Conservation (phyloP, 441 rosid genomes). For the Jatropha multifida region DNA sequence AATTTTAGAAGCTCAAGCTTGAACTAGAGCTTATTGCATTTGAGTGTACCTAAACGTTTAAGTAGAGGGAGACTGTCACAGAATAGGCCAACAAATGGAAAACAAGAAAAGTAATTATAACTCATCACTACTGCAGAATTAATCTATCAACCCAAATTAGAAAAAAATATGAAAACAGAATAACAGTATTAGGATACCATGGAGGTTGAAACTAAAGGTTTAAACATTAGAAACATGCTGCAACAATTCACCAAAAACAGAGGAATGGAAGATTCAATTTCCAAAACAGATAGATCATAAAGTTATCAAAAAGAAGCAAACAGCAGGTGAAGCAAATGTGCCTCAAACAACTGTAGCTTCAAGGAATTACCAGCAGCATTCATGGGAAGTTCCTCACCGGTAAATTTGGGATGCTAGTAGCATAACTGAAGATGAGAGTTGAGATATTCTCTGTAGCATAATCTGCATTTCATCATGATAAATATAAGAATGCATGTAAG, state of each 20-base stretch:
- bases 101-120: background rate
- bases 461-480: conserved; percentile 45
- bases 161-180: background rate
- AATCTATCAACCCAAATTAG: background rate
- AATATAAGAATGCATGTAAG: conserved; percentile 22
- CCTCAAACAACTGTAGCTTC: conserved; percentile 31
- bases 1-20: background rate
- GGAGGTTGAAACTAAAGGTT: background rate
- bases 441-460: conserved; percentile 45
- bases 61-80: background rate
- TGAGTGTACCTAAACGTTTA: background rate
- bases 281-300: background rate
- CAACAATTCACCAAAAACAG: background rate
- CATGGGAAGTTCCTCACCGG: conserved; percentile 76
- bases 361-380: conserved; percentile 41
- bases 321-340: conserved; percentile 24
- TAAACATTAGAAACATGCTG: background rate
- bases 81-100: background rate
- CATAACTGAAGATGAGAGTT: conserved; percentile 55
- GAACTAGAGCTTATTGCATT: background rate
- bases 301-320: conserved; percentile 21
- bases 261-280: conserved; percentile 1
- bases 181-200: background rate
- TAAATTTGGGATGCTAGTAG: conserved; percentile 55
- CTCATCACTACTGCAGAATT: background rate